These are phyloP conservation scores for Thelephora terrestris DNA, from an alignment of 1,284 basidiomycete genomes.

Conservation along the genomic window DNA sequence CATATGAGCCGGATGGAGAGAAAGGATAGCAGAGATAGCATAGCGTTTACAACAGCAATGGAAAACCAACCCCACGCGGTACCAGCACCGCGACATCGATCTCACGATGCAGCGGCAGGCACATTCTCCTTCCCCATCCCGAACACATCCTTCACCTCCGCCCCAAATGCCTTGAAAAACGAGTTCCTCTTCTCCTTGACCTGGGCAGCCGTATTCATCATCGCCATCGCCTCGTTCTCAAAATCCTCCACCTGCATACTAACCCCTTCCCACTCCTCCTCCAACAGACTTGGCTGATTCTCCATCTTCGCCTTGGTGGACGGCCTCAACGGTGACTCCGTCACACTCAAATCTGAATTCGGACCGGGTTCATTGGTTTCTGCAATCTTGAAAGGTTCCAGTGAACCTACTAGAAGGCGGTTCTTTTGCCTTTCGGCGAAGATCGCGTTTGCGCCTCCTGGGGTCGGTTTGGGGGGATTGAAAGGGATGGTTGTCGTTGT, in stretches of 20 bases:
- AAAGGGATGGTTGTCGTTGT: slow-evolving; percentile 19
- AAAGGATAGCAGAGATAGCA: no score
- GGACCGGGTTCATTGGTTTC: slow-evolving; percentile 18
- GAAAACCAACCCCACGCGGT: no score
- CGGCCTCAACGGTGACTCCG: slow-evolving; percentile 40
- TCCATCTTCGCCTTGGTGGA: slow-evolving; percentile 19
- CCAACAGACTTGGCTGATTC: slow-evolving; percentile 45
- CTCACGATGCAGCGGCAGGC: slow-evolving; percentile 2
- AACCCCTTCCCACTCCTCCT: slow-evolving; percentile 40
- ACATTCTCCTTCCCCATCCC: slow-evolving; percentile 22
- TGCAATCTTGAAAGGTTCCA: background rate
- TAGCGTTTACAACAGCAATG: no score
- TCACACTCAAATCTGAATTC: slow-evolving; percentile 19
- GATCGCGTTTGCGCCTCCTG: slow-evolving; percentile 38
- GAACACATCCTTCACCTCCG: slow-evolving; percentile 20
- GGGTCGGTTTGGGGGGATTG: slow-evolving; percentile 34
- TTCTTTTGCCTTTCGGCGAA: slow-evolving; percentile 36
- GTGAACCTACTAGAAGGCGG: slow-evolving; percentile 10
- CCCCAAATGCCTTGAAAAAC: slow-evolving; percentile 11
- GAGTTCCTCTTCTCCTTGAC: slow-evolving; percentile 11
- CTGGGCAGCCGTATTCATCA: slow-evolving; percentile 9
- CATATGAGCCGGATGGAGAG: no score
- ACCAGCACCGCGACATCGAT: no score
- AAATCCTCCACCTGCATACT: slow-evolving; percentile 43
- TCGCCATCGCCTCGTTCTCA: slow-evolving; percentile 23